A percentile compares a stretch with the other conserved stretches of the same genome.
phyloP scores from a whole-genome alignment of 306 rosid species.

The barrel medic (Medicago truncatula) region MtrunA17r5.0-ANR NC_053047.1:36541501-36542000 shows the following conservation, averaged over 20 bases:
- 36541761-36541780: background rate
- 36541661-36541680: background rate
- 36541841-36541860: background rate
- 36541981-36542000: background rate
- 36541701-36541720: constrained; percentile 11
- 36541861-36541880: constrained; percentile 29
- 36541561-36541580: too few species aligned
- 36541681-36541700: background rate
- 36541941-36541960: background rate
- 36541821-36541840: constrained; percentile 35
- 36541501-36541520: too few species aligned
- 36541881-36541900: constrained; percentile 41
- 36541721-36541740: background rate
- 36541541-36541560: too few species aligned
- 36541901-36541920: constrained; percentile 30
- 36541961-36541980: background rate
- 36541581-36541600: too few species aligned
- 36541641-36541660: background rate
- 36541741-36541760: constrained; percentile 15
- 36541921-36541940: background rate
- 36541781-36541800: background rate
- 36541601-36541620: too few species aligned
- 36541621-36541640: background rate
- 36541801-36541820: background rate
- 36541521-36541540: too few species aligned